Conservation (phyloP, 371 early-diverging fungal genomes). For the Chytridiales sp. region DNA sequence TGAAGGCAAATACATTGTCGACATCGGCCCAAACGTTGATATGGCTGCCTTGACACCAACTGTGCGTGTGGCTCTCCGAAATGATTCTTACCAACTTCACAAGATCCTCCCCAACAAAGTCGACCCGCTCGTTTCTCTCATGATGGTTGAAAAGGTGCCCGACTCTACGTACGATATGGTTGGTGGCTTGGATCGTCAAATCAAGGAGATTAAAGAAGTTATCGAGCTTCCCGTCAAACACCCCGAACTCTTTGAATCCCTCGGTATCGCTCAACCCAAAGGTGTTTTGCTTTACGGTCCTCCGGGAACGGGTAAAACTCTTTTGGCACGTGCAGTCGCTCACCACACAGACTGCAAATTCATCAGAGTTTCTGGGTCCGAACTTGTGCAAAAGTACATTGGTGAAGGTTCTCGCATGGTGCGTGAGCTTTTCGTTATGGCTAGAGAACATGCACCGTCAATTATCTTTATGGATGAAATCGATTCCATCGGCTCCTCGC, state of each 20-base stretch:
- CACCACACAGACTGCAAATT: conserved; percentile 99
- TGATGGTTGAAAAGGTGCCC: conserved; percentile 99
- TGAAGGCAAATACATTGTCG: conserved; percentile 99
- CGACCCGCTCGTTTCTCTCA: conserved; percentile 99
- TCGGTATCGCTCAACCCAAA: conserved; percentile 99
- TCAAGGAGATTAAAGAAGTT: conserved; percentile 99
- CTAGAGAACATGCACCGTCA: conserved; percentile 96
- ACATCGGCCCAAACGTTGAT: conserved; percentile 90
- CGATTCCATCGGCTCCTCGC: conserved; percentile 98
- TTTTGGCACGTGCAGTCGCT: conserved; percentile 99
- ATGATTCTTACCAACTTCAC: conserved; percentile 87
- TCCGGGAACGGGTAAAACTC: conserved; percentile 97
- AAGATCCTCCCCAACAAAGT: conserved; percentile 94
- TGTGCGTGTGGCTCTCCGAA: conserved; percentile 95
- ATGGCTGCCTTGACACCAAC: conserved; percentile 90
- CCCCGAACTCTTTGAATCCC: conserved; percentile 99
- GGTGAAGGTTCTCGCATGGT: conserved; percentile 99
- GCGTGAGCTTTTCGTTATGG: conserved; percentile 99
- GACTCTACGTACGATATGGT: conserved; percentile 99
- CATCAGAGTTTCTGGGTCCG: conserved; percentile 98
- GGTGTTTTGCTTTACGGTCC: conserved; percentile 99
- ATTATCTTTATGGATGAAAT: conserved; percentile 99
- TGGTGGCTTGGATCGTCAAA: conserved; percentile 98
- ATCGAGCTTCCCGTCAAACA: conserved; percentile 99
- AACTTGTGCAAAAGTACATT: conserved; percentile 99